phyloP scores from a whole-genome alignment of 75 land plant species.

The Sequoia sempervirens region DNA sequence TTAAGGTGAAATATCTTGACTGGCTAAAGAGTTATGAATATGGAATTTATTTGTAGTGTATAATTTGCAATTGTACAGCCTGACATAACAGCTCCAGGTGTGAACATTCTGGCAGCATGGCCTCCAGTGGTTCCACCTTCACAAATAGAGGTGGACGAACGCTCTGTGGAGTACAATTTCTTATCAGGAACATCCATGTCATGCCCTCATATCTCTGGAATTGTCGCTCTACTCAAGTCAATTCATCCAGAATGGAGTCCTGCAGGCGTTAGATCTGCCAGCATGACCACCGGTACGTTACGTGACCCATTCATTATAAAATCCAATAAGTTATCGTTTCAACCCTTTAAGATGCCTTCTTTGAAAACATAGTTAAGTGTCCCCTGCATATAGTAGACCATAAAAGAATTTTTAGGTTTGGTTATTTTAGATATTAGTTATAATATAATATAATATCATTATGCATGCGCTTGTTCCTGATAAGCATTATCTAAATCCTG shows the following conservation, averaged over 20 bases:
- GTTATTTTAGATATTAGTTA: too few relatives aligned
- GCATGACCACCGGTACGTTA: slow-evolving; percentile 57
- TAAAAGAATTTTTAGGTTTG: too few relatives aligned
- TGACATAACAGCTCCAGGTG: slow-evolving; percentile 60
- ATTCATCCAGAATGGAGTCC: slow-evolving; percentile 40
- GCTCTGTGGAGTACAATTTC: slow-evolving; percentile 46
- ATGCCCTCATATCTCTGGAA: slow-evolving; percentile 64
- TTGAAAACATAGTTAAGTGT: too few relatives aligned
- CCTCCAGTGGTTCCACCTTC: slow-evolving; percentile 26
- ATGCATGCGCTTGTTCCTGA: too few relatives aligned
- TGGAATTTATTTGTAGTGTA: not conserved
- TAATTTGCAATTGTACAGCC: slow-evolving; percentile 28
- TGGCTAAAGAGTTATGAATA: not conserved
- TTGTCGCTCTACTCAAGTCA: slow-evolving; percentile 50
- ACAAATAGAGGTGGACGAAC: slow-evolving; percentile 12
- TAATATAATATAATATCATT: too few relatives aligned
- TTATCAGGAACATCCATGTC: slow-evolving; percentile 71
- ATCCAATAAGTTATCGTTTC: too few relatives aligned
- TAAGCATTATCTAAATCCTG: too few relatives aligned
- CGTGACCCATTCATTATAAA: too few relatives aligned
- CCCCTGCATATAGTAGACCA: too few relatives aligned
- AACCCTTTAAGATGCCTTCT: too few relatives aligned
- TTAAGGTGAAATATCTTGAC: not conserved
- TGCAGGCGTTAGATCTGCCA: slow-evolving; percentile 1
- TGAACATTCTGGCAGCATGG: slow-evolving; percentile 66